Evolutionary conservation across 805 yeast species (phyloP), one percentile per base, ranked within the genome.

Genomic region (Danielia oregonensis): DNA sequence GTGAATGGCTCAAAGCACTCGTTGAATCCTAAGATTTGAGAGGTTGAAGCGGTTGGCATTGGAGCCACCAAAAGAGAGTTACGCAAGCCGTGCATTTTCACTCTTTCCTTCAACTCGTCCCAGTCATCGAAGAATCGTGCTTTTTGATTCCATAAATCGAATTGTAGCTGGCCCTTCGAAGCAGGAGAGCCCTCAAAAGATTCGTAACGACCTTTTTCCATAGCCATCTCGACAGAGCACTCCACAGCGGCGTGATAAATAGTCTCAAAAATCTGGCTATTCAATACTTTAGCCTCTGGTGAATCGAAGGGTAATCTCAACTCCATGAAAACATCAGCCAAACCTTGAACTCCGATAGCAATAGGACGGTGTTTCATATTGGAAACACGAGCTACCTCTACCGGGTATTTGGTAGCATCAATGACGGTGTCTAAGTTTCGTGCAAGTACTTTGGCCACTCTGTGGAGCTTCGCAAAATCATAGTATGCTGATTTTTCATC

Each of bases 21-120:
- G 50, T 80, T 89, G 68, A 76, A 86, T 25, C 97, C 97, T 33
- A 91, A 69, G 33, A 91, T 89, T 66, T 88, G 97, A 3, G 97
- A 91, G 2, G 97, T 91, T 1, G 97, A 87, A 2, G 97, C 97
- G 12, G 97, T 91, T 28, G 97, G 97, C 97, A 91, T 91, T 34
- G 96, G 93, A 1, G 94, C 97, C 22, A 89, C 85, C 12, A 89
- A 59, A 37, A 91, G 64, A 4, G 97, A 91, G 67, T 91, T 91
- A 54, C 97, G 70, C 26, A 91, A 51, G 30, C 97, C 97, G 51
- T 77, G 61, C 42, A 63, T 59, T 33, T 63, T 63, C 41, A 91
- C 70, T 26, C 76, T 64, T 8, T 62, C 65, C 61, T 83, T 87
- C 49, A 87, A 60, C 5, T 60, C 43, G 44, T 76, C 84, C 97